A percentile compares a stretch with the other conserved stretches of the same genome.
These are phyloP conservation scores for Climacium dendroides DNA, from an alignment of 225 moss, liverwort and hornwort species.

Conservation along the genomic window DNA sequence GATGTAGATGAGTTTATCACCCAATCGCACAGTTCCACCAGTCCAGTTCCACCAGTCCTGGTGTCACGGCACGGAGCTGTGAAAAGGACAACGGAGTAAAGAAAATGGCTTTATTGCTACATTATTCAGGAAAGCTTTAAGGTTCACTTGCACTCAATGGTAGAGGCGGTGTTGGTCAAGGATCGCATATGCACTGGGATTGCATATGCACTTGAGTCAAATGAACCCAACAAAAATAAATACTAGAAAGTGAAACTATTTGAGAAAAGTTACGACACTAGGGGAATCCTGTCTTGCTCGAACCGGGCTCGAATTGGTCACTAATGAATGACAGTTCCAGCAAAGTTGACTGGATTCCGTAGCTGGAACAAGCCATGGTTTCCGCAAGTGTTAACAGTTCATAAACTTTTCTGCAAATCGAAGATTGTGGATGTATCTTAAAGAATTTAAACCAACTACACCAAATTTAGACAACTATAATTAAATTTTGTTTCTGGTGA, in stretches of 20 bases:
- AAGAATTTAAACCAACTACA: neutral
- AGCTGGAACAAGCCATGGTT: neutral
- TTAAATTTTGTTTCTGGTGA: neutral
- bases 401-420: neutral
- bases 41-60: neutral
- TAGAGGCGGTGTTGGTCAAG: neutral
- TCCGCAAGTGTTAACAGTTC: neutral
- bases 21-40: neutral
- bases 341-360: neutral
- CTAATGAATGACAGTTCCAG: neutral
- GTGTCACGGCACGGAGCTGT: neutral
- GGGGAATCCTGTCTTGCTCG: neutral
- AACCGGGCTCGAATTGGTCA: neutral
- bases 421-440: neutral
- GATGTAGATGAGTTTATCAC: neutral
- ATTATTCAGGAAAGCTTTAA: neutral
- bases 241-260: neutral
- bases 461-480: neutral
- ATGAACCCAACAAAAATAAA: neutral
- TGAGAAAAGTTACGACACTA: neutral
- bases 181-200: neutral
- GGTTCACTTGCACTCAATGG: neutral
- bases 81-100: neutral
- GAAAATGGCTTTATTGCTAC: neutral
- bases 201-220: neutral